Base-by-base conservation (phyloP, 495 filamentous ascomycete genomes). In the Staphylotrichum longicolle region DNA sequence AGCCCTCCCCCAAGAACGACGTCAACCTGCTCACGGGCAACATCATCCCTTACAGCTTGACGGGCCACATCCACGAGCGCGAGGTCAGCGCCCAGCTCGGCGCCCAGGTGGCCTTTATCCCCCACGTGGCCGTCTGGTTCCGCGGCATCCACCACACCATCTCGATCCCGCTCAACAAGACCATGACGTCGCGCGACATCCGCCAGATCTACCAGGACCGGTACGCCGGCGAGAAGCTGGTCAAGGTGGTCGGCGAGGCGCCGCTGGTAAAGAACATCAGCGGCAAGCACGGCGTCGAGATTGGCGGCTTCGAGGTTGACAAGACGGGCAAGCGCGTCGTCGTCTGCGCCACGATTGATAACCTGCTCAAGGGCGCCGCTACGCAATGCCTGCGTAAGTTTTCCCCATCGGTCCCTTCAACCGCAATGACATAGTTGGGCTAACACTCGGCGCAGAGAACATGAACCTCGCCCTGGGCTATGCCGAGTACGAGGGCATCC, bases 71-170 rank as follows among this genome's bases (percentile, higher is more conserved):
- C 64, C 94, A 98, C 76, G 94, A 98, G 81, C 84, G 85, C 57
- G 94, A 98, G 76, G 93, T 98, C 62, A 86, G 84, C 69, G 66
- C 73, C 49, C 93, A 93, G 72, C 83, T 98, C 9, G 90, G 90
- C 48, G 80, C 79, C 20, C 79, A 85, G 47, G 85, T 96, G 32
- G 90, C 90, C 7, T 98, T 98, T 71, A 87, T 95, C 59, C 94
- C 94, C 40, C 94, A 98, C 73, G 94, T 98, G 20, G 93, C 93
- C 15, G 85, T 89, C 32, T 98, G 94, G 94, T 98, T 98, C 84
- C 91, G 95, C 74, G 94, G 94, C 55, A 98, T 98, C 67, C 88
- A 86, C 65, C 93, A 96, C 76, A 89, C 92, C 41, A 93, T 97
- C 74, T 89, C 83, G 73, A 91, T 98, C 44, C 94, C 94, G 14